Evolutionary conservation across 176 grass and related monocot genomes (phyloP), one percentile per base, ranked within the genome.

Genomic region (Oryza meyeriana): DNA sequence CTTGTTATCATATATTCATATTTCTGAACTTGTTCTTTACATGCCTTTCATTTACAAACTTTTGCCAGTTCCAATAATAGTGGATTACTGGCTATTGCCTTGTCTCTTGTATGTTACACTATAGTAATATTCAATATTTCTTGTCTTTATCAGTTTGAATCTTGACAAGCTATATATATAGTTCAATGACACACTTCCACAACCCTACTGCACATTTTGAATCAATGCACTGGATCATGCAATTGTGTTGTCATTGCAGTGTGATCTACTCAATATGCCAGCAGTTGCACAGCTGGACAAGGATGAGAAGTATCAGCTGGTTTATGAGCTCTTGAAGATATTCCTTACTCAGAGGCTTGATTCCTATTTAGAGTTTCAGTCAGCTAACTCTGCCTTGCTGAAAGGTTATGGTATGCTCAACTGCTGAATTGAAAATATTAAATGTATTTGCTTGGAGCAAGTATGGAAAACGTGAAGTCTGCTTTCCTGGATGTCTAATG

Each of bases 281-380:
- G 93, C 93, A 72, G 80, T 96, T 64, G 81, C 72, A 69, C 96
- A 95, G 69, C 93, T 99, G 0, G 91, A 99, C 85, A 92, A 94
- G 38, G 91, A 99, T 26, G 91, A 81, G 22, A 93, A 99, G 42
- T 89, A 99, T 83, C 64, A 81, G 22, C 48, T 74, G 14, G 83
- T 95, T 73, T 95, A 94, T 5, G 68, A 92, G 55, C 91, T 99
- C 13, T 77, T 95, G 48, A 92, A 94, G 64, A 99, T 99, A 84
- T 95, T 95, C 84, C 89, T 99, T 70, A 92, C 83, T 40, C 87
- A 84, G 81, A 95, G 89, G 74, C 89, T 99, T 1, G 87, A 92
- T 75, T 87, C 97, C 8, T 99, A 99, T 82, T 57, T 95, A 22
- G 89, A 88, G 36, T 95, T 99, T 69, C 87, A 96, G 58, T 74